phyloP scores from a whole-genome alignment of 331 rosid species.

The Cydonia oblonga region DNA sequence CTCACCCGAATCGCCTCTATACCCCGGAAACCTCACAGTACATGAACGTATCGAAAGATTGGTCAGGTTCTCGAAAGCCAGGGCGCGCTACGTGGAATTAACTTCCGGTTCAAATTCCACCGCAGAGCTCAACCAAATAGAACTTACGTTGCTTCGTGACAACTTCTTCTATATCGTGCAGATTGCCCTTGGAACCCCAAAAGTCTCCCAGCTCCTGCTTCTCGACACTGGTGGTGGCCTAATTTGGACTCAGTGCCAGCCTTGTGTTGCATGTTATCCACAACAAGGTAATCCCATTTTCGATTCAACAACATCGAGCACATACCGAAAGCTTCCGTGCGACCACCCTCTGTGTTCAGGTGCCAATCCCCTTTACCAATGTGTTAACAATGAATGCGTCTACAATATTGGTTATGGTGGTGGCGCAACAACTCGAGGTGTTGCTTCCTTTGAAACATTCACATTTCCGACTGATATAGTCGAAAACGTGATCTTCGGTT shows the following conservation, averaged over 20 bases:
- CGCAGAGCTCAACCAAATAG: background rate
- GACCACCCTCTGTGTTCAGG: constrained; percentile 1
- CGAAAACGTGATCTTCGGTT: background rate
- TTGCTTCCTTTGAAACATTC: background rate
- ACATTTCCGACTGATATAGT: background rate
- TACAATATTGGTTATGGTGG: constrained; percentile 4
- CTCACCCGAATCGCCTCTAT: background rate
- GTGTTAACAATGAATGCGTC: background rate
- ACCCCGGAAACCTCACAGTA: constrained; percentile 1
- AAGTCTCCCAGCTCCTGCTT: background rate
- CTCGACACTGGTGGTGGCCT: constrained; percentile 13
- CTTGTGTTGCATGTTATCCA: constrained; percentile 3
- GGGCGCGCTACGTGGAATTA: constrained; percentile 2
- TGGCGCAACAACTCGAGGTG: constrained; percentile 5
- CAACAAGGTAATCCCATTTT: constrained; percentile 3
- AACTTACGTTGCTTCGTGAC: constrained; percentile 1
- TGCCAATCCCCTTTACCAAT: background rate
- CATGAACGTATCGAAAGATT: background rate
- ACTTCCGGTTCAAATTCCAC: background rate
- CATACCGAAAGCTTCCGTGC: constrained; percentile 1
- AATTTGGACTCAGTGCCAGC: constrained; percentile 17
- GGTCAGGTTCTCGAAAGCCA: background rate
- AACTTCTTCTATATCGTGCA: background rate
- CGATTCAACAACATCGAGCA: background rate
- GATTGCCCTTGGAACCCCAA: constrained; percentile 1